phyloP scores from a whole-genome alignment of 441 rosid genomes.

The Erysimum pusillum region DNA sequence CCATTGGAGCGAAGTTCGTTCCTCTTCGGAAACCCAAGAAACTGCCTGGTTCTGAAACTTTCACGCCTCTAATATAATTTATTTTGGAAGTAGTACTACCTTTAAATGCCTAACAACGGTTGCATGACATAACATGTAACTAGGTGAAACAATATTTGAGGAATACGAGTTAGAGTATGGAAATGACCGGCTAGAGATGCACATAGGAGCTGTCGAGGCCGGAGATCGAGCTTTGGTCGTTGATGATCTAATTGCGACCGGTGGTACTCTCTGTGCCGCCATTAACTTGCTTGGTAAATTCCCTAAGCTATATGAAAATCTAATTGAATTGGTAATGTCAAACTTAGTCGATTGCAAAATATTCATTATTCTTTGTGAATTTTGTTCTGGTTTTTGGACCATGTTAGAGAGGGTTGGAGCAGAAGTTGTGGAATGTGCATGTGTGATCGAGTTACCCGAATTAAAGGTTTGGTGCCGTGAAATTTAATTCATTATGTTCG shows the following conservation, averaged over 20 bases:
- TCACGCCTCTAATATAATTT: slow-evolving; percentile 1
- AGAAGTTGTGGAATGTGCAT: slow-evolving; percentile 91
- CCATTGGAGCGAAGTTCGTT: slow-evolving; percentile 96
- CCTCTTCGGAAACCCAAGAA: slow-evolving; percentile 92
- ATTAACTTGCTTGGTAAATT: slow-evolving; percentile 83
- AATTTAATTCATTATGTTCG: slow-evolving; percentile 19
- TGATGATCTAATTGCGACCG: slow-evolving; percentile 93
- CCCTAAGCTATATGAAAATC: neutral
- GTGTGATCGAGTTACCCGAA: slow-evolving; percentile 92
- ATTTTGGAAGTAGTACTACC: neutral
- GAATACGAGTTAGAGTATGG: slow-evolving; percentile 91
- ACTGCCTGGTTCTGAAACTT: slow-evolving; percentile 71
- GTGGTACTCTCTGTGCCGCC: slow-evolving; percentile 95
- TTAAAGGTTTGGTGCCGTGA: slow-evolving; percentile 61
- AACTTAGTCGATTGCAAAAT: slow-evolving; percentile 17
- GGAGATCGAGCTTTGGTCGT: slow-evolving; percentile 89
- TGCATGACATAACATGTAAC: slow-evolving; percentile 24
- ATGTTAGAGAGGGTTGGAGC: slow-evolving; percentile 82
- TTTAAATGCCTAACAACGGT: neutral
- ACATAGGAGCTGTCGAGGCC: slow-evolving; percentile 84
- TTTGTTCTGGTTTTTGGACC: slow-evolving; percentile 21
- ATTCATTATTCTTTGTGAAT: slow-evolving; percentile 14
- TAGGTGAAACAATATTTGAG: slow-evolving; percentile 89
- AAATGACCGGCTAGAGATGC: slow-evolving; percentile 91
- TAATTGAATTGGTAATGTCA: neutral